Evolutionary conservation across 805 yeast species (phyloP), one percentile per base, ranked within the genome.

Genomic region (Ogataea chonburiensis): DNA sequence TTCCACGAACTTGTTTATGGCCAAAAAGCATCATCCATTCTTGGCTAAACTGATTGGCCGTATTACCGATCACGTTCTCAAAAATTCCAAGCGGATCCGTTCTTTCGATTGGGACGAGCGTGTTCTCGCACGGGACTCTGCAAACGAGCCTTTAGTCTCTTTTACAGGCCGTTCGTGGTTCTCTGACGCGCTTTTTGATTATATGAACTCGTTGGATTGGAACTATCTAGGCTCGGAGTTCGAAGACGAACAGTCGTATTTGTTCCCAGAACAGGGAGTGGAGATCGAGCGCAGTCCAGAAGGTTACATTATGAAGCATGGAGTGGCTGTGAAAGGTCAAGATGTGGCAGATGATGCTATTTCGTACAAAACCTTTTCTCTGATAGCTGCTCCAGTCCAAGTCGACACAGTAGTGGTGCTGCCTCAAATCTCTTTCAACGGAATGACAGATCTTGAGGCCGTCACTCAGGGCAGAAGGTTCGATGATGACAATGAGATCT

Each of bases 1-100:
- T 17, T 27, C 45, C 6, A 50, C 46, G 18, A 25, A 34, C 22
- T 26, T 46, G 7, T 47, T 50, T 26, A 37, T 36, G 35, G 51
- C 51, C 17, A 50, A 50, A 17, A 33, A 31, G 7, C 46, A 49
- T 33, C 58, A 19, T 40, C 56, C 57, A 15, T 49, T 51, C 24
- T 35, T 54, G 8, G 52, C 49, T 3, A 43, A 38, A 22, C 34
- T 54, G 23, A 52, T 52, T 19, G 52, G 53, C 3, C 42, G 38
- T 13, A 49, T 54, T 19, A 46, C 53, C 8, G 44, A 37, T 26
- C 29, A 43, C 16, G 29, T 36, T 5, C 46, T 36, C 31, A 16
- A 16, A 4, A 34, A 43, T 28, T 25, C 28, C 14, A 37, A 28
- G 2, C 15, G 12, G 17, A 32, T 46, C 12, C 8, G 24, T 13